These are phyloP conservation scores for Linnemannia exigua DNA, from an alignment of 192 early-diverging fungal species.

Conservation along the genomic window DNA sequence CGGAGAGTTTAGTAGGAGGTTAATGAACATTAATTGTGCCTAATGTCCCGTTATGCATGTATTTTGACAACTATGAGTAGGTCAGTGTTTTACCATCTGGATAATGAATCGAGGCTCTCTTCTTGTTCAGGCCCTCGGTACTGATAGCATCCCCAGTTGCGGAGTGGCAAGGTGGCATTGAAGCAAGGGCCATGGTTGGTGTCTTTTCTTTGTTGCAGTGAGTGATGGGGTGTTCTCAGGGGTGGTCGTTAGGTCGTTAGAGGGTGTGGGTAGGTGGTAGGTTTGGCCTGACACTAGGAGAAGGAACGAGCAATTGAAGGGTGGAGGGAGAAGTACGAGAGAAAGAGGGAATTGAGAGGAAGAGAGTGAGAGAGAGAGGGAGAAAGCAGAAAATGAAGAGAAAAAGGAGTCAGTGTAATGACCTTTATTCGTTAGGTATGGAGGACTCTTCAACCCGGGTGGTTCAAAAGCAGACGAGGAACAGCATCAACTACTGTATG, in stretches of 20 bases:
- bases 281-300: not conserved
- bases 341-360: not conserved
- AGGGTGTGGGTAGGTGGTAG: too few species aligned
- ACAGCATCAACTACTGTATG: too few species aligned
- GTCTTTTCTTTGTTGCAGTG: not conserved
- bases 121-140: conserved; percentile 30
- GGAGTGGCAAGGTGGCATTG: conserved; percentile 23
- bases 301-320: not conserved
- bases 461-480: not conserved
- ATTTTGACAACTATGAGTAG: not conserved
- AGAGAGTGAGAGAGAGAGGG: not conserved
- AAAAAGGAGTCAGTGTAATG: not conserved
- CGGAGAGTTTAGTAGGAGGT: not conserved
- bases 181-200: conserved; percentile 29
- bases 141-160: conserved; percentile 4
- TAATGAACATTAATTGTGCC: not conserved
- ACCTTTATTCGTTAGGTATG: not conserved
- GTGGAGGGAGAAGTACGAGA: not conserved
- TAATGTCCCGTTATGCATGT: not conserved
- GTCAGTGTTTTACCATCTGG: conserved; percentile 31
- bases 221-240: not conserved
- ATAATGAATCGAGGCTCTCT: conserved; percentile 44
- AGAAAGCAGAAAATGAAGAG: not conserved
- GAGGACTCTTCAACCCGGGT: not conserved
- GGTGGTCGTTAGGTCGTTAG: conserved; percentile 6